Evolutionary conservation across 2,329 filamentous ascomycete species (phyloP).

Genomic region (Leptographium wingfieldii): DNA sequence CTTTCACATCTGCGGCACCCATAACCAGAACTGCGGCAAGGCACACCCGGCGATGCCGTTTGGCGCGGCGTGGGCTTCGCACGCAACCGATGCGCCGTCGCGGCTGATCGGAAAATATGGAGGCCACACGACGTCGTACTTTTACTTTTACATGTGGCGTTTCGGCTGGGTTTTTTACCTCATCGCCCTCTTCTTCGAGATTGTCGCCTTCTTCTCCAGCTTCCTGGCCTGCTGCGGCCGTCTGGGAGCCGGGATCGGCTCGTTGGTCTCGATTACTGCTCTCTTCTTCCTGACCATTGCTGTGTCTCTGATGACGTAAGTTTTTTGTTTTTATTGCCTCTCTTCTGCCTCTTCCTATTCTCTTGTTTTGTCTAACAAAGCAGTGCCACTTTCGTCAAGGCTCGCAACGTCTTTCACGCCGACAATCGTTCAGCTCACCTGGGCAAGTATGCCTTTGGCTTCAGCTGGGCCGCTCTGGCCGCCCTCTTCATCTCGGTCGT

Average conservation of each 20-base stretch:
- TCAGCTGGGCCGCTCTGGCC: constrained; percentile 61
- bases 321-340: constrained; percentile 10
- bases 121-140: constrained; percentile 38
- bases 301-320: constrained; percentile 65
- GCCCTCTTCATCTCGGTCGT: constrained; percentile 53
- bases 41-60: constrained; percentile 53
- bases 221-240: constrained; percentile 60
- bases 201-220: constrained; percentile 52
- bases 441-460: constrained; percentile 59
- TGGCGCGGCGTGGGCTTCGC: constrained; percentile 54
- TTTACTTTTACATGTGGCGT: constrained; percentile 74
- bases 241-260: constrained; percentile 55
- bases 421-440: constrained; percentile 45
- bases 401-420: constrained; percentile 50
- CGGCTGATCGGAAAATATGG: constrained; percentile 40
- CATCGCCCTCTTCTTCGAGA: constrained; percentile 68
- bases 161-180: constrained; percentile 91
- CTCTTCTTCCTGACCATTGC: constrained; percentile 58
- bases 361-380: constrained; percentile 2
- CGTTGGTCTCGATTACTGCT: constrained; percentile 42
- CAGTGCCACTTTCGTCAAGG: constrained; percentile 51
- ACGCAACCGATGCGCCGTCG: constrained; percentile 30
- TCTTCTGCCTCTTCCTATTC: not conserved
- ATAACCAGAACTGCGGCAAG: constrained; percentile 50
- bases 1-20: constrained; percentile 65